These are phyloP conservation scores for Cerrena zonata DNA, from an alignment of 1,284 basidiomycete genomes.

Conservation along the genomic window DNA sequence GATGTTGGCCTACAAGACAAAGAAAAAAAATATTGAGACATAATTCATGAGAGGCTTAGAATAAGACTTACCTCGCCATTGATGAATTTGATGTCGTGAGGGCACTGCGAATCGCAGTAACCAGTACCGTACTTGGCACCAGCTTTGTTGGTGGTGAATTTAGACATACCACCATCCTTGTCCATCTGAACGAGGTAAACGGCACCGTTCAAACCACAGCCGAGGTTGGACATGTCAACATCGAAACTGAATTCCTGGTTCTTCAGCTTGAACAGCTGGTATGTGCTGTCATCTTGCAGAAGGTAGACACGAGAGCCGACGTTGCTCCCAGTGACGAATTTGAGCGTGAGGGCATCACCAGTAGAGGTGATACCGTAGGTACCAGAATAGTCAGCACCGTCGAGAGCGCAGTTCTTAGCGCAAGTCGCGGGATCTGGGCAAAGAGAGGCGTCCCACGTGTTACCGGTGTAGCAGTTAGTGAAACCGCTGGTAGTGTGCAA, in stretches of 20 bases:
- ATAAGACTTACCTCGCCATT: constrained; percentile 38
- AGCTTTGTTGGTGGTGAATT: constrained; percentile 39
- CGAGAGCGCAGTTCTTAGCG: constrained; percentile 47
- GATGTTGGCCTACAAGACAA: constrained; percentile 36
- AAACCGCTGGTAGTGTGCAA: constrained; percentile 25
- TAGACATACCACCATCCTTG: constrained; percentile 33
- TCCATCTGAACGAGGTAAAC: constrained; percentile 39
- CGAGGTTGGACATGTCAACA: constrained; percentile 50
- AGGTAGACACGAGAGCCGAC: constrained; percentile 56
- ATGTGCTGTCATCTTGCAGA: constrained; percentile 38
- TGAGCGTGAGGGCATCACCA: constrained; percentile 45
- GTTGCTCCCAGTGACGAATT: constrained; percentile 47
- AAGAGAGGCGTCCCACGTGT: constrained; percentile 30
- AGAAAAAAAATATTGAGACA: not conserved
- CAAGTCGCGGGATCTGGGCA: constrained; percentile 33
- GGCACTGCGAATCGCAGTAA: constrained; percentile 48
- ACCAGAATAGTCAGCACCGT: constrained; percentile 50
- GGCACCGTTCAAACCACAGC: constrained; percentile 52
- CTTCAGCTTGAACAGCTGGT: constrained; percentile 47
- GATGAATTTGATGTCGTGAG: constrained; percentile 50
- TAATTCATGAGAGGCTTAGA: not conserved
- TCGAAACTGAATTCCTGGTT: constrained; percentile 57
- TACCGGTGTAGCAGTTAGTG: constrained; percentile 35
- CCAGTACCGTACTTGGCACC: constrained; percentile 50
- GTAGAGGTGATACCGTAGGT: constrained; percentile 39